A percentile compares a stretch with the other conserved stretches of the same genome.
Conservation (phyloP, 192 early-diverging fungal species). For the Rhizoclosmatium sp. region DNA sequence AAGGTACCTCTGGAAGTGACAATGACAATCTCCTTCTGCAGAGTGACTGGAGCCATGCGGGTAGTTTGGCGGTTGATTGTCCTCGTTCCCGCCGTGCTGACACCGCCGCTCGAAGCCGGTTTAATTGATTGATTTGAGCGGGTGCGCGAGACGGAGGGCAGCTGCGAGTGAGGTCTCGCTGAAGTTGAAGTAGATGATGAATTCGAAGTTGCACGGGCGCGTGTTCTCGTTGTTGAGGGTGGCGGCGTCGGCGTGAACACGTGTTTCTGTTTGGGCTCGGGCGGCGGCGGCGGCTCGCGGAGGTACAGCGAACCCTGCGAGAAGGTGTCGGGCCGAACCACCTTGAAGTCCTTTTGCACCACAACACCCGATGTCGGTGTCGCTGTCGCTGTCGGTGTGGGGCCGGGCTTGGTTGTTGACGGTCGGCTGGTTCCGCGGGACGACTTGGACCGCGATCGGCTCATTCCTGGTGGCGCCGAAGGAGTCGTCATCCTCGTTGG, state of each 20-base stretch:
- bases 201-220: neutral
- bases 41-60: slow-evolving; percentile 14
- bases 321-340: slow-evolving; percentile 26
- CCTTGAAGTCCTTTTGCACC: slow-evolving; percentile 30
- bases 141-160: neutral
- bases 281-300: slow-evolving; percentile 24
- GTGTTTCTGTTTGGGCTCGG: neutral
- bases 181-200: neutral
- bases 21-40: slow-evolving; percentile 40
- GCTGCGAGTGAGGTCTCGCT: neutral
- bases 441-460: neutral
- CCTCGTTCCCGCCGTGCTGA: slow-evolving; percentile 1
- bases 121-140: neutral
- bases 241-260: neutral
- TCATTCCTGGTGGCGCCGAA: slow-evolving; percentile 10
- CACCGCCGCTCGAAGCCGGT: neutral
- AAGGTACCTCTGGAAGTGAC: slow-evolving; percentile 41
- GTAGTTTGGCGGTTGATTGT: neutral
- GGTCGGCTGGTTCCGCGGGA: neutral
- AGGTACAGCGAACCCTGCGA: slow-evolving; percentile 35
- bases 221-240: neutral
- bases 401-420: neutral
- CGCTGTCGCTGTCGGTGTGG: neutral
- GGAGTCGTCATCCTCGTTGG: neutral
- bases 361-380: neutral